Percentiles rank a stretch among this genome's conserved stretches.
Evolutionary conservation across 2,329 filamentous ascomycete genomes (phyloP).

Genomic region (Neonectria neomacrospora): DNA sequence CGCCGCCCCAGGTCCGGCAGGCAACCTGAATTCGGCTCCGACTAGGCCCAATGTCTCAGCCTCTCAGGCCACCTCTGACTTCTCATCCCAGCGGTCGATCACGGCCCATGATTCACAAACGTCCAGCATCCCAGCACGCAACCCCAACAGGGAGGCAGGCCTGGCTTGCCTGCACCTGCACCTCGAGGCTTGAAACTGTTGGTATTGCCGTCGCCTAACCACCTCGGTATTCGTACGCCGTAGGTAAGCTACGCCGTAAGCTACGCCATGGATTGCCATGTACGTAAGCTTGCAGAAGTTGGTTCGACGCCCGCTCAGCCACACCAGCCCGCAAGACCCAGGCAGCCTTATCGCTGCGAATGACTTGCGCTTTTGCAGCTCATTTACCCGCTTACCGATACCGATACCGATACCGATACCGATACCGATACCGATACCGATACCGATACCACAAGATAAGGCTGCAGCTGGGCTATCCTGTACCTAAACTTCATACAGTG

Average conservation of each 20-base stretch:
- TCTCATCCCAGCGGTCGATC: conserved; percentile 22
- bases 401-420: conserved; percentile 25
- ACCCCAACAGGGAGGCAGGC: neutral
- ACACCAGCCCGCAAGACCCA: conserved; percentile 8
- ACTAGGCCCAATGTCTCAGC: conserved; percentile 17
- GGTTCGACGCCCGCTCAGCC: conserved; percentile 22
- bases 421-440: conserved; percentile 26
- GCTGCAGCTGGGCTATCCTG: conserved; percentile 22
- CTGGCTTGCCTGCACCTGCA: neutral
- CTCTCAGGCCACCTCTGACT: conserved; percentile 20
- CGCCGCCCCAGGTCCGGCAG: conserved; percentile 18
- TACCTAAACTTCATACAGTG: neutral
- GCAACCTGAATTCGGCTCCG: conserved; percentile 19
- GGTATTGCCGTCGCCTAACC: neutral
- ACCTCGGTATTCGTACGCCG: no score
- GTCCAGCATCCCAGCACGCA: conserved; percentile 1
- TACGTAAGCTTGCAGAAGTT: neutral
- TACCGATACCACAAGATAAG: conserved; percentile 26
- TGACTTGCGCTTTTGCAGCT: conserved; percentile 13
- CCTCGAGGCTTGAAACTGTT: neutral
- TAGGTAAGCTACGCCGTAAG: no score
- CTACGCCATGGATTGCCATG: no score
- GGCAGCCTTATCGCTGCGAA: conserved; percentile 21
- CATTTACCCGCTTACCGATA: conserved; percentile 20
- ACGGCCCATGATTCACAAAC: neutral